Percentiles rank a stretch among this genome's conserved stretches.
phyloP scores from a whole-genome alignment of 495 filamentous ascomycete genomes.

The Cairneyella variabilis region DNA sequence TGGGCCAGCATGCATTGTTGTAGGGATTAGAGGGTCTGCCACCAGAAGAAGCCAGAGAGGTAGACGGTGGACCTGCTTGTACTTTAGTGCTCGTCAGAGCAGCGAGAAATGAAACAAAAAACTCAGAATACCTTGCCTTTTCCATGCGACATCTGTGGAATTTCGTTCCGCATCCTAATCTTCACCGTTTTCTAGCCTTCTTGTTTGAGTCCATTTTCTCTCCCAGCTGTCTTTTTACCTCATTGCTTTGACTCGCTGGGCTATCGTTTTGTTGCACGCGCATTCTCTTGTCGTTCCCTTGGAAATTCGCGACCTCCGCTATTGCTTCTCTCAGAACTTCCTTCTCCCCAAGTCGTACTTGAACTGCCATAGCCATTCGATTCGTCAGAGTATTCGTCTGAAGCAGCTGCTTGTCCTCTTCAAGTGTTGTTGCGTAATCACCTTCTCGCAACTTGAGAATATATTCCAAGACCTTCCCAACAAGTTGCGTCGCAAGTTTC shows the following conservation, averaged over 20 bases:
- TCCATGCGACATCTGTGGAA: not conserved
- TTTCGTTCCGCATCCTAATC: too few relatives aligned
- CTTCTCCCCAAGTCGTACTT: conserved; percentile 81
- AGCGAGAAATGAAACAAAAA: conserved; percentile 30
- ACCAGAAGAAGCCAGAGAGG: conserved; percentile 9
- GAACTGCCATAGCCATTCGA: conserved; percentile 62
- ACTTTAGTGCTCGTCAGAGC: conserved; percentile 29
- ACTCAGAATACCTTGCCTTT: conserved; percentile 23
- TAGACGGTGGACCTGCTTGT: conserved; percentile 36
- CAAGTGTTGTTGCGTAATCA: conserved; percentile 60
- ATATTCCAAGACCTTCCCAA: conserved; percentile 30
- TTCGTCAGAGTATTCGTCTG: conserved; percentile 25
- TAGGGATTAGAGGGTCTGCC: conserved; percentile 34
- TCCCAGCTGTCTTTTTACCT: conserved; percentile 36
- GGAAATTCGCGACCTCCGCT: conserved; percentile 25
- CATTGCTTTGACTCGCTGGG: conserved; percentile 19
- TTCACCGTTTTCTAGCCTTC: conserved; percentile 6
- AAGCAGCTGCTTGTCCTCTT: conserved; percentile 58
- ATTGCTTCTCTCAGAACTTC: conserved; percentile 52
- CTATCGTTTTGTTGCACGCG: conserved; percentile 10
- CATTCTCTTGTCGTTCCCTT: conserved; percentile 28
- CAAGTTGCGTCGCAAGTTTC: conserved; percentile 39
- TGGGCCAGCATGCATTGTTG: conserved; percentile 20
- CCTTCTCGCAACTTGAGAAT: conserved; percentile 31
- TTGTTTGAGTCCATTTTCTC: conserved; percentile 21